phyloP scores from a whole-genome alignment of 2,329 filamentous ascomycete species.

The Xenosphaeropsis pyriputrescens region DNA sequence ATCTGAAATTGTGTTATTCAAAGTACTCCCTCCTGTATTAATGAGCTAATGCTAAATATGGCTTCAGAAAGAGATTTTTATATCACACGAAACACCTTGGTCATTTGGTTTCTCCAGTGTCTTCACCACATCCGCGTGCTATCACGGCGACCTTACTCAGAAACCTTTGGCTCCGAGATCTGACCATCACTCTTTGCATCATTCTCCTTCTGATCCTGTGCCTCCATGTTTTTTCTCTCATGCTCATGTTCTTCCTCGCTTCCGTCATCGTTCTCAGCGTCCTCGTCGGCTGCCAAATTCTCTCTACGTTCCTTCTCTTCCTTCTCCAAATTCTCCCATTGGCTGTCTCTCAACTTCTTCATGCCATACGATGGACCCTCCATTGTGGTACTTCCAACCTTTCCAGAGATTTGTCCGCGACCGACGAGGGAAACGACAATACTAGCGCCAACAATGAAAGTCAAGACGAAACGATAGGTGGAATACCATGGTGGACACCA shows the following conservation, averaged over 20 bases:
- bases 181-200: conserved; percentile 1
- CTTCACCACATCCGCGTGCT: too few relatives aligned
- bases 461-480: conserved; percentile 83
- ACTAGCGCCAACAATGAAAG: conserved; percentile 71
- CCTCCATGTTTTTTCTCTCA: not conserved
- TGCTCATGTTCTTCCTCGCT: conserved; percentile 1
- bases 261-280: conserved; percentile 3
- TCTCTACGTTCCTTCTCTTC: conserved; percentile 14
- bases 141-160: too few relatives aligned
- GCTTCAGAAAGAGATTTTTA: too few relatives aligned
- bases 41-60: too few relatives aligned
- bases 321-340: conserved; percentile 14
- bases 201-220: conserved; percentile 14
- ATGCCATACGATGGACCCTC: conserved; percentile 14
- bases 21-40: too few relatives aligned
- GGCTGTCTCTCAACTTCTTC: conserved; percentile 12
- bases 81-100: too few relatives aligned
- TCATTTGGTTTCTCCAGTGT: too few relatives aligned
- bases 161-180: too few relatives aligned
- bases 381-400: conserved; percentile 7
- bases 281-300: conserved; percentile 3
- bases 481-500: conserved; percentile 79
- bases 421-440: conserved; percentile 74
- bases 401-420: conserved; percentile 44
- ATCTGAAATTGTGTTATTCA: too few relatives aligned